Evolutionary conservation across 768 basidiomycete species (phyloP), one percentile per base, ranked within the genome.

Genomic region (Favolaschia claudopus): DNA sequence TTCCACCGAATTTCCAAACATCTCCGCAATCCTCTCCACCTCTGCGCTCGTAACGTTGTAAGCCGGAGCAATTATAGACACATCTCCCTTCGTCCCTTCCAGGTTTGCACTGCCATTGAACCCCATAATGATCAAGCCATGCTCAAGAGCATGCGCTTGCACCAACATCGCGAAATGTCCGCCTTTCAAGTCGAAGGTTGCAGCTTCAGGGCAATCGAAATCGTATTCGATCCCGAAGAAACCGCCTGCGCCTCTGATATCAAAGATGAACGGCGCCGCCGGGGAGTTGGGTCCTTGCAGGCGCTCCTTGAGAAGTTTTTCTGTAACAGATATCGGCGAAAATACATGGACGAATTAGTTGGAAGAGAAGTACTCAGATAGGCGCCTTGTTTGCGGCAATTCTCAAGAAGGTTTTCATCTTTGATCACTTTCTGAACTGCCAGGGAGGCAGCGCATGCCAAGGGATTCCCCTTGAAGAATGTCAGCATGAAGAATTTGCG

Each of bases 201-300:
- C 56, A 10, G 77, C 80, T 53, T 79, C 76, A 13, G 73, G 68
- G 15, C 69, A 70, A 5, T 79, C 78, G 61, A 91, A 86, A 64
- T 93, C 91, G 61, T 93, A 94, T 69, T 95, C 93, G 51, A 95
- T 75, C 22, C 79, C 89, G 89, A 90, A 94, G 76, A 95, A 93
- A 27, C 87, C 82, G 31, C 94, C 95, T 19, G 86, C 85, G 10
- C 95, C 94, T 27, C 95, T 88, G 58, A 94, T 85, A 69, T 94
- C 92, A 67, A 89, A 92, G 5, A 84, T 82, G 69, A 83, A 89
- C 1, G 88, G 89, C 25, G 85, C 83, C 32, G 88, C 83, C 39
- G 77, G 67, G n/a, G 85, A 76, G 64, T 82, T 84, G 8, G 85
- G 83, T 0, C 81, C 77, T 49, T 76, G 75, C 31, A 95, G 76